These are phyloP conservation scores for Pleodorina starrii DNA, from an alignment of 139 green algal genomes.

Conservation along the genomic window DNA sequence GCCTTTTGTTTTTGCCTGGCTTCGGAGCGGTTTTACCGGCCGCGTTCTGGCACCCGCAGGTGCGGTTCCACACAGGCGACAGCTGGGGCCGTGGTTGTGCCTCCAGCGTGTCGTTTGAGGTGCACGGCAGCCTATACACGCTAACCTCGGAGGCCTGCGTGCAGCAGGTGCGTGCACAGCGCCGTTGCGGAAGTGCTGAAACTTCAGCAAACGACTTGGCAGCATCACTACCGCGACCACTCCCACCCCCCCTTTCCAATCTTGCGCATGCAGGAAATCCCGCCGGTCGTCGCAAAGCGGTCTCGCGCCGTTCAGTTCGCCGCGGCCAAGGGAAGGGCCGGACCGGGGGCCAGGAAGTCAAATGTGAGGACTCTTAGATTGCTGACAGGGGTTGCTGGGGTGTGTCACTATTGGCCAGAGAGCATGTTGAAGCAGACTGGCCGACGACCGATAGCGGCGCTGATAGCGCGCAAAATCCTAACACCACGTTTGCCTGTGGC, in stretches of 20 bases:
- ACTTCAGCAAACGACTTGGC: not conserved
- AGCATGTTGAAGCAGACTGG: too few relatives aligned
- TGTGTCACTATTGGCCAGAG: too few relatives aligned
- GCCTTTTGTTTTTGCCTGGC: too few relatives aligned
- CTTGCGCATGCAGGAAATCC: constrained; percentile 7
- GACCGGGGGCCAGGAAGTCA: not conserved
- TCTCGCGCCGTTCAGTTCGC: constrained; percentile 20
- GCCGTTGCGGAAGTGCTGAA: not conserved
- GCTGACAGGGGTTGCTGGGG: too few relatives aligned
- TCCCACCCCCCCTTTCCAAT: not conserved
- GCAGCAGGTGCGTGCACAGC: not conserved
- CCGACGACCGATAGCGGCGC: too few relatives aligned
- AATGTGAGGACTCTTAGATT: too few relatives aligned
- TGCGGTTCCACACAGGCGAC: constrained; percentile 58
- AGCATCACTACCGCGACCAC: not conserved
- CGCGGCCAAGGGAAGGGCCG: not conserved
- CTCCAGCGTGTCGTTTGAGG: constrained; percentile 31
- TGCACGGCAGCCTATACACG: constrained; percentile 40
- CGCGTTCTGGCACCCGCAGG: too few relatives aligned
- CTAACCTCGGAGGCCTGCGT: constrained; percentile 34
- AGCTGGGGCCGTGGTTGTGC: constrained; percentile 50
- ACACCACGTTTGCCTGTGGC: too few relatives aligned
- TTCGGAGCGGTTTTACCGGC: too few relatives aligned
- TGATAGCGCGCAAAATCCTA: too few relatives aligned
- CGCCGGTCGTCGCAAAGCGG: not conserved